Conservation (phyloP, 345 rosid genomes). For the Lagerstroemia speciosa region DNA sequence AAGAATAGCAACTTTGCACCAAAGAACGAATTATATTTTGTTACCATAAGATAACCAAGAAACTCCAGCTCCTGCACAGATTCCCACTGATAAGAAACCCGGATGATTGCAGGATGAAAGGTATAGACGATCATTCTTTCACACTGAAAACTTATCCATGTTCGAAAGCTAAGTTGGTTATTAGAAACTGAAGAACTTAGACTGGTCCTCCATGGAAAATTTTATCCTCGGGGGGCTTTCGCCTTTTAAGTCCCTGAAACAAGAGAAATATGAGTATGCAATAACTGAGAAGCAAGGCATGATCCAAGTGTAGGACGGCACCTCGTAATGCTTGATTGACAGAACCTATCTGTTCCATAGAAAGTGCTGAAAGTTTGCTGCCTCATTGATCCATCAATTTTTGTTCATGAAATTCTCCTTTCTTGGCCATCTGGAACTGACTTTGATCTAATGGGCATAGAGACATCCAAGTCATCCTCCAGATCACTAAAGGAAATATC, state of each 20-base stretch:
- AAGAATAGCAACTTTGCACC: not conserved
- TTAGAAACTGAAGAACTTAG: not conserved
- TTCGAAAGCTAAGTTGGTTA: not conserved
- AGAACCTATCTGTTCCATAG: not conserved
- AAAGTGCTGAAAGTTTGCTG: not conserved
- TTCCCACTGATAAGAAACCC: not conserved
- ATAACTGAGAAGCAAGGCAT: not conserved
- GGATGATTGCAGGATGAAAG: not conserved
- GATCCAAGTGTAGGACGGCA: not conserved
- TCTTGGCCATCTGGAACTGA: constrained; percentile 4
- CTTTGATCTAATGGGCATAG: constrained; percentile 33
- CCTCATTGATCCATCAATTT: constrained; percentile 1
- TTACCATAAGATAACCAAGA: not conserved
- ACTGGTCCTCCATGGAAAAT: not conserved
- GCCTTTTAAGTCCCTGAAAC: not conserved
- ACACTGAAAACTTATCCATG: not conserved
- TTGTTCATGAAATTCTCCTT: not conserved
- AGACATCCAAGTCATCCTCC: constrained; percentile 50
- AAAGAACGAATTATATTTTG: not conserved
- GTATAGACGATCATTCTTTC: not conserved
- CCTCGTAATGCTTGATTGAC: not conserved
- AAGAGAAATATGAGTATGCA: not conserved
- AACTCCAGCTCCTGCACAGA: not conserved
- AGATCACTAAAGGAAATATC: constrained; percentile 94
- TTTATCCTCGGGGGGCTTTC: not conserved